phyloP scores from a whole-genome alignment of 495 filamentous ascomycete species.

The Antarctomyces pellizariae region DNA sequence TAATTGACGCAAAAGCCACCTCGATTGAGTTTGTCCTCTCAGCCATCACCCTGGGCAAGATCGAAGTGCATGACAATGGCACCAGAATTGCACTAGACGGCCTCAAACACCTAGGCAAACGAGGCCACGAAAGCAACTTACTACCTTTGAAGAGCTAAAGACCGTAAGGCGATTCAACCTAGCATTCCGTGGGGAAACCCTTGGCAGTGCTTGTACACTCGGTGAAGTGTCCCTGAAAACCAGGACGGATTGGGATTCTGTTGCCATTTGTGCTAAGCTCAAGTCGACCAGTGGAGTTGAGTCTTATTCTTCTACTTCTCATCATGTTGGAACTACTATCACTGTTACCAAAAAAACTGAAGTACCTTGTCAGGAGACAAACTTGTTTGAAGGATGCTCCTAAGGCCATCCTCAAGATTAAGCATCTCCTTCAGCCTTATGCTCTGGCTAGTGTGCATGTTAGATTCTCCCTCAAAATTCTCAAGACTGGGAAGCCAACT shows the following conservation, averaged over 20 bases:
- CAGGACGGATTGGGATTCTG: constrained; percentile 41
- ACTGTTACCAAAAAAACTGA: constrained; percentile 37
- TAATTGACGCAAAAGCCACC: constrained; percentile 60
- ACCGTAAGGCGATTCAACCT: constrained; percentile 39
- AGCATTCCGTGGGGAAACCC: constrained; percentile 73
- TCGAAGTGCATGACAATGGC: constrained; percentile 83
- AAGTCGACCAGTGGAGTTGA: constrained; percentile 16
- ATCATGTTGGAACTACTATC: constrained; percentile 64
- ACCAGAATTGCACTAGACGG: constrained; percentile 54
- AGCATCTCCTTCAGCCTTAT: constrained; percentile 48
- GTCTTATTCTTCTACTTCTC: constrained; percentile 23
- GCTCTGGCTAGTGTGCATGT: constrained; percentile 43
- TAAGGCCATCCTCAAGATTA: constrained; percentile 40
- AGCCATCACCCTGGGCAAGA: constrained; percentile 50
- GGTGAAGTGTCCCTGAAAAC: constrained; percentile 46
- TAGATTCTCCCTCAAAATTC: constrained; percentile 41
- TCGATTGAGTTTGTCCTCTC: constrained; percentile 52
- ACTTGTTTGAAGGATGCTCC: constrained; percentile 31
- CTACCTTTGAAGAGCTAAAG: constrained; percentile 43
- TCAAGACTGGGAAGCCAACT: constrained; percentile 40
- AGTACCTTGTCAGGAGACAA: constrained; percentile 53
- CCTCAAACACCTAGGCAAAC: constrained; percentile 39
- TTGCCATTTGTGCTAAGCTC: constrained; percentile 24
- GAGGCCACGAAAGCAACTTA: constrained; percentile 76
- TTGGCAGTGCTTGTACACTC: constrained; percentile 55